Conservation (phyloP, 169 alveolate genomes). For the Miamiensis avidus region DNA sequence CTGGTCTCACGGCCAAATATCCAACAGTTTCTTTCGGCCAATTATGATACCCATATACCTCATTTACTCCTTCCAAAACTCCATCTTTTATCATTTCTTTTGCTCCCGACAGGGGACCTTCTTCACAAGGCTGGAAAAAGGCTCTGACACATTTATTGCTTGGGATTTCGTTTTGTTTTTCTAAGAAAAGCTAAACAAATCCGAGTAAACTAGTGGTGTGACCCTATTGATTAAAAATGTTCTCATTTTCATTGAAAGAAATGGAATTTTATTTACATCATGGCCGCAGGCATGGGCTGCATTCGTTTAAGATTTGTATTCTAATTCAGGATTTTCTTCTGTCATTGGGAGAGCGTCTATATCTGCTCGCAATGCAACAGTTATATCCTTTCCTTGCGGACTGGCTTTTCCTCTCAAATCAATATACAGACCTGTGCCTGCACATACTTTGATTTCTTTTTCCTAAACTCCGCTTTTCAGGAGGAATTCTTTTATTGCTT, state of each 20-base stretch:
- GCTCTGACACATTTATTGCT: constrained; percentile 44
- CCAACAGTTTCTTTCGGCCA: constrained; percentile 54
- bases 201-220: constrained; percentile 52
- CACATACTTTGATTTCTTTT: constrained; percentile 25
- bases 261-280: constrained; percentile 35
- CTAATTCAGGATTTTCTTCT: constrained; percentile 39
- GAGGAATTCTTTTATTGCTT: constrained; percentile 25
- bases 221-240: too few species aligned
- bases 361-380: constrained; percentile 45
- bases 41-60: constrained; percentile 66
- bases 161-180: constrained; percentile 36
- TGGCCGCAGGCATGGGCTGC: constrained; percentile 72
- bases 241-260: background rate
- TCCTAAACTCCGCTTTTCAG: constrained; percentile 16
- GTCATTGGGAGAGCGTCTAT: constrained; percentile 40
- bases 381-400: constrained; percentile 25
- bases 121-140: constrained; percentile 71
- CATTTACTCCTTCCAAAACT: constrained; percentile 64
- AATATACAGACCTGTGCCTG: constrained; percentile 52
- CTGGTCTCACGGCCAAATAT: constrained; percentile 42
- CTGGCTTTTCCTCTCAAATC: constrained; percentile 44
- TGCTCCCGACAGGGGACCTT: constrained; percentile 71
- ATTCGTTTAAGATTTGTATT: constrained; percentile 44
- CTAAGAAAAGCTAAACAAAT: constrained; percentile 14
- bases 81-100: constrained; percentile 65